Conservation (phyloP, 2,329 filamentous ascomycete genomes). For the Colletotrichum tofieldiae region DNA sequence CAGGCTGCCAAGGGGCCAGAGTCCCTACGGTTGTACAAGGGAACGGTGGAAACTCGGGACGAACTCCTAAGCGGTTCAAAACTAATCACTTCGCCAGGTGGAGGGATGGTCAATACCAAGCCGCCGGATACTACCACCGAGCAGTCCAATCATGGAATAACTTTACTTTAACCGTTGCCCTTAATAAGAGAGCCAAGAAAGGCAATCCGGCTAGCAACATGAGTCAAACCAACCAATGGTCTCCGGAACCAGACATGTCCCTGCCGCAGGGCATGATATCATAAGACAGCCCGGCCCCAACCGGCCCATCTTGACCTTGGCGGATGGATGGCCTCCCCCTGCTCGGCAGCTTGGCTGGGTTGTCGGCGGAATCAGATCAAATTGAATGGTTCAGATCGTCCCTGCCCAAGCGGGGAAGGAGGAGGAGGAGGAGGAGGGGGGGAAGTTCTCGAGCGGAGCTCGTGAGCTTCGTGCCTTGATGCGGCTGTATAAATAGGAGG, state of each 20-base stretch:
- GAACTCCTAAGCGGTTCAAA: constrained; percentile 2
- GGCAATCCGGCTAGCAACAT: not conserved
- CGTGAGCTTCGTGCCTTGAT: not conserved
- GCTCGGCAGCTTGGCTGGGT: constrained; percentile 35
- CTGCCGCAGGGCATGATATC: constrained; percentile 28
- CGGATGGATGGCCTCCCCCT: constrained; percentile 14
- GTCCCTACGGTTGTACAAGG: not conserved
- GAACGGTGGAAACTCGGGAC: not conserved
- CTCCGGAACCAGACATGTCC: not conserved
- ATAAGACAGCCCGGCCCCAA: constrained; percentile 3
- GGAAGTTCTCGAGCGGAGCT: constrained; percentile 3
- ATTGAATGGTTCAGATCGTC: constrained; percentile 27
- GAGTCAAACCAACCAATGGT: not conserved
- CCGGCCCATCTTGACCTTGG: not conserved
- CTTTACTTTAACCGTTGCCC: not conserved
- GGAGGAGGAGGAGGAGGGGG: too few relatives aligned
- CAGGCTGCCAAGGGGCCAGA: constrained; percentile 2
- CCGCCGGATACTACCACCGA: constrained; percentile 25
- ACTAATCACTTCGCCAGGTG: constrained; percentile 4
- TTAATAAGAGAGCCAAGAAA: constrained; percentile 26
- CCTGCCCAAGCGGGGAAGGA: not conserved
- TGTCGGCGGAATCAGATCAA: constrained; percentile 14
- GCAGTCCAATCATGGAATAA: not conserved
- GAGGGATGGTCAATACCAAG: constrained; percentile 16
- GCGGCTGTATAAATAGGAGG: constrained; percentile 20